Conservation (phyloP, 2,329 filamentous ascomycete genomes). For the Pyrenochaeta sp. region DNA sequence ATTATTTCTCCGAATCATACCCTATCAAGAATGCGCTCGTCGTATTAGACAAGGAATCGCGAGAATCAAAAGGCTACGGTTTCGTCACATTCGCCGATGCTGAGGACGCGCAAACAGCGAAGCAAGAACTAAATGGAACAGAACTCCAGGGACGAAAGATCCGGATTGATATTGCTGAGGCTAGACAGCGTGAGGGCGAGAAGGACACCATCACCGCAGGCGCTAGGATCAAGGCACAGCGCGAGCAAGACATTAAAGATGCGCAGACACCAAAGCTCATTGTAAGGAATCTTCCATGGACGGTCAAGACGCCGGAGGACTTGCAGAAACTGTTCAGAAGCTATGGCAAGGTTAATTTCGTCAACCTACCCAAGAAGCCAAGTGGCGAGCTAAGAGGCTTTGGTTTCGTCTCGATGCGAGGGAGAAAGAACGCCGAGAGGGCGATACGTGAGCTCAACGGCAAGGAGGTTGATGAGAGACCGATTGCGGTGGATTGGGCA, state of each 20-base stretch:
- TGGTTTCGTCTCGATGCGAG: constrained; percentile 88
- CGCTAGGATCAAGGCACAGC: constrained; percentile 70
- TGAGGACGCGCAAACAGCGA: constrained; percentile 85
- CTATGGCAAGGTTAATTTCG: constrained; percentile 90
- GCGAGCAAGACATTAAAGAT: constrained; percentile 68
- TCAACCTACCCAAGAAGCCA: constrained; percentile 81
- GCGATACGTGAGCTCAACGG: constrained; percentile 88
- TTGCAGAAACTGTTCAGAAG: constrained; percentile 80
- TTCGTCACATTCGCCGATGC: constrained; percentile 97
- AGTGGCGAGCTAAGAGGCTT: constrained; percentile 78
- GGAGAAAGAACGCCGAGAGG: constrained; percentile 88
- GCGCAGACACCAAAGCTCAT: constrained; percentile 82
- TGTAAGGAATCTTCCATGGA: constrained; percentile 95
- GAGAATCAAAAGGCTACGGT: constrained; percentile 88
- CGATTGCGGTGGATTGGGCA: constrained; percentile 94
- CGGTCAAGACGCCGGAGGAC: constrained; percentile 85
- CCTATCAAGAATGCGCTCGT: constrained; percentile 97
- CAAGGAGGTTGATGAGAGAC: constrained; percentile 86
- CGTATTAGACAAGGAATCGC: constrained; percentile 84
- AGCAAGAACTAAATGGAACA: constrained; percentile 81
- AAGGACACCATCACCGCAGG: constrained; percentile 54
- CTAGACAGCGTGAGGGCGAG: constrained; percentile 72
- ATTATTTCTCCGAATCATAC: constrained; percentile 92
- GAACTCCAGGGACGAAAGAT: constrained; percentile 82
- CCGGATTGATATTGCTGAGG: constrained; percentile 86